Evolutionary conservation across 2,329 filamentous ascomycete species (phyloP).

Genomic region (Ceratocystis destructans): DNA sequence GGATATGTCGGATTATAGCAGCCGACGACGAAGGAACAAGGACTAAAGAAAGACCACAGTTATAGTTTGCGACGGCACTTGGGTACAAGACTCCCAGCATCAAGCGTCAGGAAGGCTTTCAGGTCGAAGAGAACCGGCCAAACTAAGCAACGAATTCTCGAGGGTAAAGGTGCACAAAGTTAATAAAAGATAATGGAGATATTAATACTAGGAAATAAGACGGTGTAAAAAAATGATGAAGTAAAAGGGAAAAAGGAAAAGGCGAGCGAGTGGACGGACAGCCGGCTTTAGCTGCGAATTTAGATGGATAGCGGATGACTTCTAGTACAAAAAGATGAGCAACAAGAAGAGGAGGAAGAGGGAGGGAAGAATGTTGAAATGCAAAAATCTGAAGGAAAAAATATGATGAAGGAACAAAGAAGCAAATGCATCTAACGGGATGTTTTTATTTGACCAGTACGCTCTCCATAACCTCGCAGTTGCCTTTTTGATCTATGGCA

Average conservation of each 20-base stretch:
- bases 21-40: not conserved
- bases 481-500: not conserved
- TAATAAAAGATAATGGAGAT: not conserved
- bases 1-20: not conserved
- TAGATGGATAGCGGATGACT: not conserved
- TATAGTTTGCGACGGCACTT: not conserved
- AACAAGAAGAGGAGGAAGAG: not conserved
- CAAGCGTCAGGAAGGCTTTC: not conserved
- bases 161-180: not conserved
- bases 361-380: not conserved
- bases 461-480: constrained; percentile 8
- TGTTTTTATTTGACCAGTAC: constrained; percentile 6
- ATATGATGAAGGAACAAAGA: not conserved
- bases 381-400: not conserved
- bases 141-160: not conserved
- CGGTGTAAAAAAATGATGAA: not conserved
- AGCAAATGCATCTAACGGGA: constrained; percentile 6
- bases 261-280: not conserved
- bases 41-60: not conserved
- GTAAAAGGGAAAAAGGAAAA: not conserved
- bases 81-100: not conserved
- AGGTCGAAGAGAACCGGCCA: not conserved
- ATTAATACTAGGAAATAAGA: not conserved
- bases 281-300: not conserved
- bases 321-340: not conserved